A percentile compares a stretch with the other conserved stretches of the same genome.
Evolutionary conservation across 1,284 basidiomycete genomes (phyloP).

Genomic region (Ceratobasidium sp.): DNA sequence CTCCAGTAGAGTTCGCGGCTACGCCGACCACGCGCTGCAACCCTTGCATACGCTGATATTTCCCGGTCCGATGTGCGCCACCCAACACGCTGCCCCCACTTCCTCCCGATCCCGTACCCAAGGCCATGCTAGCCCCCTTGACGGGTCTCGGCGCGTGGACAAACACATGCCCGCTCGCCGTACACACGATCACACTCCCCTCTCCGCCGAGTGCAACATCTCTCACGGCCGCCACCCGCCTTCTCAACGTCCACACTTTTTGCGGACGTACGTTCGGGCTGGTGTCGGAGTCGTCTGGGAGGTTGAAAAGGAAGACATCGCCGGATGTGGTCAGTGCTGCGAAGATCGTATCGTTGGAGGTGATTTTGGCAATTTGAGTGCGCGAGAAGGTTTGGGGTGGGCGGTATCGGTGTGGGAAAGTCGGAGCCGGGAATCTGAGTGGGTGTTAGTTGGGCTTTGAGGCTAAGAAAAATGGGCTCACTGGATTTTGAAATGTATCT

Average conservation of each 20-base stretch:
- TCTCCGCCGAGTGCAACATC: conserved; percentile 93
- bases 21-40: conserved; percentile 90
- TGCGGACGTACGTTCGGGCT: conserved; percentile 26
- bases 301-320: conserved; percentile 90
- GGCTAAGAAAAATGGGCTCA: conserved; percentile 77
- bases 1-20: conserved; percentile 88
- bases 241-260: conserved; percentile 31
- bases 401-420: conserved; percentile 72
- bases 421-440: conserved; percentile 20
- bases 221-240: conserved; percentile 56
- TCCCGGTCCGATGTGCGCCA: conserved; percentile 69
- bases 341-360: conserved; percentile 84
- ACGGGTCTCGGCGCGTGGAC: conserved; percentile 72
- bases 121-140: conserved; percentile 25
- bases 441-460: conserved; percentile 59
- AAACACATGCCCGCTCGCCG: conserved; percentile 95
- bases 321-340: conserved; percentile 90
- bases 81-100: neutral
- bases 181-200: conserved; percentile 92
- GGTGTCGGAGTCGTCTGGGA: conserved; percentile 56
- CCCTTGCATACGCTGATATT: conserved; percentile 86
- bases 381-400: conserved; percentile 80
- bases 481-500: conserved; percentile 81
- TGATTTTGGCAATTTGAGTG: conserved; percentile 84
- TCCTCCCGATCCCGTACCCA: neutral